A percentile compares a stretch with the other conserved stretches of the same genome.
Evolutionary conservation across 164 flowering plant genomes (phyloP).

Genomic region (Liquidambar formosana): DNA sequence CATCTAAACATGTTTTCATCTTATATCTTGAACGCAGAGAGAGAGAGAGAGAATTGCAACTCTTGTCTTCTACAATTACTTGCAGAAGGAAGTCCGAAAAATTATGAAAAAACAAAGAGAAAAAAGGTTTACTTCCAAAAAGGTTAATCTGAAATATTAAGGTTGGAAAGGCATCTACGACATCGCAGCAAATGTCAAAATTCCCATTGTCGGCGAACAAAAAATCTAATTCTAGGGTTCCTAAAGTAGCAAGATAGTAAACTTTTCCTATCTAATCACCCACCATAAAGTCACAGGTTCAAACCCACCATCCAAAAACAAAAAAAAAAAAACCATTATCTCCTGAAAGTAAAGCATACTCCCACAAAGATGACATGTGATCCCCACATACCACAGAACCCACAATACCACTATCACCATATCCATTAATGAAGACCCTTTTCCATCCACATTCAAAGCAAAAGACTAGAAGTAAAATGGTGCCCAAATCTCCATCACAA

Average conservation of each 20-base stretch:
- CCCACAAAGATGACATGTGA: neutral
- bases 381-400: neutral
- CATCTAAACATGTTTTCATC: too few relatives aligned
- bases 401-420: neutral
- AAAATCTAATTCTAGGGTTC: neutral
- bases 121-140: too few relatives aligned
- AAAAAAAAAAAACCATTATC: neutral
- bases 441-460: constrained; percentile 6
- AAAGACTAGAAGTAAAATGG: neutral
- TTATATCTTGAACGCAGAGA: too few relatives aligned
- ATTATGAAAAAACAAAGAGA: too few relatives aligned
- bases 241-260: neutral
- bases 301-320: neutral
- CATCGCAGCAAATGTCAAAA: too few relatives aligned
- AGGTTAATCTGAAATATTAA: too few relatives aligned
- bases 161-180: too few relatives aligned
- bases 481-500: constrained; percentile 4
- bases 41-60: too few relatives aligned
- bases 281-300: neutral
- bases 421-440: constrained; percentile 4
- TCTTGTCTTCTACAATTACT: too few relatives aligned
- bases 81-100: too few relatives aligned
- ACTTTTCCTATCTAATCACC: neutral
- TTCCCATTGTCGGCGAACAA: neutral
- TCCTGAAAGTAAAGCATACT: neutral